phyloP scores from a whole-genome alignment of 371 early-diverging fungal genomes.

The Mucor ambiguus region DNA sequence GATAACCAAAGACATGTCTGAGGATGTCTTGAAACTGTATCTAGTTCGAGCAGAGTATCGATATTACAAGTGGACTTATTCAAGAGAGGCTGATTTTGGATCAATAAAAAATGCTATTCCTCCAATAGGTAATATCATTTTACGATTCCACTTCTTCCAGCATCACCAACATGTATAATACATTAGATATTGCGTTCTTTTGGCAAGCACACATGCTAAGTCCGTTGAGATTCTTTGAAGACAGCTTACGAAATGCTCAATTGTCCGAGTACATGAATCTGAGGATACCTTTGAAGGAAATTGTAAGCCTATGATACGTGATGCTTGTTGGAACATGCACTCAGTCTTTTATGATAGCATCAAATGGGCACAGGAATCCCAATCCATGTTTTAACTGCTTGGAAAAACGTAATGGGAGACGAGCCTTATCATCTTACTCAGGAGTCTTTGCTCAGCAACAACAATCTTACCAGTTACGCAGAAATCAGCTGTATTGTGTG shows the following conservation, averaged over 20 bases:
- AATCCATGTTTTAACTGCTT: not conserved
- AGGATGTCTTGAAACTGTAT: constrained; percentile 2
- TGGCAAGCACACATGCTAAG: constrained; percentile 26
- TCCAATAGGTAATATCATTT: not conserved
- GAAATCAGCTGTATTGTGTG: constrained; percentile 4
- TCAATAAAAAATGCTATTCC: not conserved
- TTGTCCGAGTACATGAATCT: not conserved
- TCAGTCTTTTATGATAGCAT: not conserved
- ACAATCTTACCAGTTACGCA: not conserved
- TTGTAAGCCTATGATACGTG: not conserved
- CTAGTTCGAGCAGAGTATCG: constrained; percentile 14
- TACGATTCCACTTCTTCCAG: no score
- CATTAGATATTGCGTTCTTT: constrained; percentile 19
- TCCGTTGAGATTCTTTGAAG: constrained; percentile 22
- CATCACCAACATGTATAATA: not conserved
- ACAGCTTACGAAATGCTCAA: not conserved
- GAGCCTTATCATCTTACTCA: constrained; percentile 1
- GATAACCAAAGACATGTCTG: not conserved
- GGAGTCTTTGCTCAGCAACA: not conserved
- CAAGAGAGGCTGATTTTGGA: no score
- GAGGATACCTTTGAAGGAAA: not conserved
- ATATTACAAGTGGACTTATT: constrained; percentile 5
- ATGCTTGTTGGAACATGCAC: no score
- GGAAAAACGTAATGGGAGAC: not conserved
- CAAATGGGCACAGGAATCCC: not conserved